These are phyloP conservation scores for Lachancea waltii DNA, from an alignment of 805 yeast species.

Conservation along the genomic window DNA sequence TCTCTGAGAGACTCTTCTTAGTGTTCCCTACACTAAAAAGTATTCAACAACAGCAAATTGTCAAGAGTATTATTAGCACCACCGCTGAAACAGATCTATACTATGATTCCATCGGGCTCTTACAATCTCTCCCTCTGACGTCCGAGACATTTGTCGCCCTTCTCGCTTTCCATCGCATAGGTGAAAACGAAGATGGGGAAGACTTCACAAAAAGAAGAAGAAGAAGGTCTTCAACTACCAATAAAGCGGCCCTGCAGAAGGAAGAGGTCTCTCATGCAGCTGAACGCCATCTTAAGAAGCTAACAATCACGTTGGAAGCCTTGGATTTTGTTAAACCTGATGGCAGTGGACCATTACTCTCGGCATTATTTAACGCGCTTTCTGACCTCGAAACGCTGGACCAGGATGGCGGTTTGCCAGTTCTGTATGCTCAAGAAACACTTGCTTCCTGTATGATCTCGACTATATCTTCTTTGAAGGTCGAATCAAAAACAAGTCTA, in stretches of 20 bases:
- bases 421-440: slow-evolving; percentile 84
- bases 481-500: slow-evolving; percentile 43
- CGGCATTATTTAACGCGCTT: slow-evolving; percentile 51
- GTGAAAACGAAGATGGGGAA: slow-evolving; percentile 35
- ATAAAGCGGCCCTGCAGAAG: slow-evolving; percentile 63
- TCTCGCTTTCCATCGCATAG: slow-evolving; percentile 54
- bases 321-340: slow-evolving; percentile 44
- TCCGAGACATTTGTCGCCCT: slow-evolving; percentile 53
- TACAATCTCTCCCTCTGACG: slow-evolving; percentile 49
- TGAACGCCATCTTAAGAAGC: slow-evolving; percentile 65
- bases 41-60: slow-evolving; percentile 52
- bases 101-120: slow-evolving; percentile 49
- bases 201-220: slow-evolving; percentile 64
- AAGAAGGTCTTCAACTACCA: slow-evolving; percentile 70
- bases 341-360: slow-evolving; percentile 40
- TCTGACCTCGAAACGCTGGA: slow-evolving; percentile 80
- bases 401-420: slow-evolving; percentile 86
- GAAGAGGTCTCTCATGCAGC: slow-evolving; percentile 72
- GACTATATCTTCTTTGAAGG: slow-evolving; percentile 51
- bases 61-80: slow-evolving; percentile 55
- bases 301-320: slow-evolving; percentile 74
- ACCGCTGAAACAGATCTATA: slow-evolving; percentile 36
- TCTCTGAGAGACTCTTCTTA: slow-evolving; percentile 45
- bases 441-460: slow-evolving; percentile 79
- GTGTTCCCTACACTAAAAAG: slow-evolving; percentile 51